Base-by-base conservation (phyloP, 2,329 filamentous ascomycete genomes). In the Arthrobotrys sphaeroides region DNA sequence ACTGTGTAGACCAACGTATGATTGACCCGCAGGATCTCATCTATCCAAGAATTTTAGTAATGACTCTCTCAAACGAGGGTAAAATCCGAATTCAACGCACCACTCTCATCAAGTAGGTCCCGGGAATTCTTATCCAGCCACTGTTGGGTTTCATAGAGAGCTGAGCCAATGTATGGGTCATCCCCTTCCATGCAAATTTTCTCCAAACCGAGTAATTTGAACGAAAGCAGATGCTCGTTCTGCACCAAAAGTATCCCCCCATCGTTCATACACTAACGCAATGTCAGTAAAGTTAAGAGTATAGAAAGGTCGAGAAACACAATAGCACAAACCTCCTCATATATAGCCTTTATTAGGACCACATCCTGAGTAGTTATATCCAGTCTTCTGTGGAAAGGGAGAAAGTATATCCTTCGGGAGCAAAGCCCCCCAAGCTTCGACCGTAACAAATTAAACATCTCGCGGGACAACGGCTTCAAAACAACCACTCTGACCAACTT, bases 1-100 rank as follows among this genome's bases (percentile, higher is more conserved):
- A 90, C 85, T 0, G 88, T 89, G 69, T 91, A 90, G 0, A 90
- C 83, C 0, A 91, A 80, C 78, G 91, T 88, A 38, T 89, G 89
- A 53, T 86, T 87, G 2, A 85, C 84, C 43, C 84, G 87, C 42
- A 90, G 86, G 65, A 87, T 88, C 69, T 90, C 88, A 55, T 91
- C 72, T 75, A 33, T 47, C 22, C 9, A 28, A 26, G 2, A 9
- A 33, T n/a, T 10, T 31, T 18, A 55, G 28, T 26, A 66, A 61
- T 26, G 79, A 53, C 5, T 22, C 18, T 12, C 33, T 49, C 40
- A n/a, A 18, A 28, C 9, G 13, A 2, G 5, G 12, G 26, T 22
- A 10, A 22, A 10, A n/a, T 38, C 26, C 13, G 31, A 18, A 38
- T 18, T 28, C 16, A 22, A 40, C 40, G 51, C 40, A 1, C 69